These are phyloP conservation scores for Trichoderma semiorbis DNA, from an alignment of 2,329 filamentous ascomycete species.

Conservation along the genomic window DNA sequence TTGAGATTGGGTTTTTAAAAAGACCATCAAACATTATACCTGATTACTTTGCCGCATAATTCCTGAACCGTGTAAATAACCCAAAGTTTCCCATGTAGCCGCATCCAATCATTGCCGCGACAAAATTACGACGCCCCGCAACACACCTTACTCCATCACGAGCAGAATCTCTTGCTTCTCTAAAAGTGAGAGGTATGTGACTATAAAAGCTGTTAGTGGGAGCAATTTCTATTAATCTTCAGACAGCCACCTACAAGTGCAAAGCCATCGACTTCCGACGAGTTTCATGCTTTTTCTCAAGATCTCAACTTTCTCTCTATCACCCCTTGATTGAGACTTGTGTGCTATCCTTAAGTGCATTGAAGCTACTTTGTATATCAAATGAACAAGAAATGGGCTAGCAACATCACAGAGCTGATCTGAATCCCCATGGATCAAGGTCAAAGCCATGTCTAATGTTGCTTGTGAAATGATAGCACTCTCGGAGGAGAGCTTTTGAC, in stretches of 20 bases:
- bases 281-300: not conserved
- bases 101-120: not conserved
- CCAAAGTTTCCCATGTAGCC: not conserved
- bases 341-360: conserved; percentile 1
- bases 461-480: not conserved
- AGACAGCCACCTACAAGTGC: not conserved
- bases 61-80: not conserved
- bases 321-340: not conserved
- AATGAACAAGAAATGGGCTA: conserved; percentile 1
- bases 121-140: not conserved
- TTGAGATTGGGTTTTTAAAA: not conserved
- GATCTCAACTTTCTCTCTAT: not conserved
- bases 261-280: conserved; percentile 1
- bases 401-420: not conserved
- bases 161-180: conserved; percentile 16
- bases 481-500: not conserved
- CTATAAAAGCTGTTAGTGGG: not conserved
- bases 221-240: not conserved
- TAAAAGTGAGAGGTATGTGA: conserved; percentile 8
- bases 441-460: not conserved
- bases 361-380: conserved; percentile 2
- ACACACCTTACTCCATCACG: not conserved
- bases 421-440: not conserved
- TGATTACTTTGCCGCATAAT: not conserved
- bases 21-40: not conserved